Base-by-base conservation (phyloP, 805 yeast species). In the Pichia nakasei region DNA sequence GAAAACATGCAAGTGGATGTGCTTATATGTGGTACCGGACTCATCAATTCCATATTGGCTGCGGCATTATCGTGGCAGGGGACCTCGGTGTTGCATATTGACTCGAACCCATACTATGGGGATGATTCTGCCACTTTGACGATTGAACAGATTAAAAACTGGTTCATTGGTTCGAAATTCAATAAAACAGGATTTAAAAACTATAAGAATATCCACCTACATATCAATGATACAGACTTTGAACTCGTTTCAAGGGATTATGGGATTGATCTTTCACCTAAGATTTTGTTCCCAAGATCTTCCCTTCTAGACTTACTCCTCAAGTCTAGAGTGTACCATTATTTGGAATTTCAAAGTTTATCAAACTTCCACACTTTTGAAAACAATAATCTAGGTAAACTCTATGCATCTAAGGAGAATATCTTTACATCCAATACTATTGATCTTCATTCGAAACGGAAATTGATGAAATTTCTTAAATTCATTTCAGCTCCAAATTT, bases 1-100 rank as follows among this genome's bases (percentile, higher is more conserved):
- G 85, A 81, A 24, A 67, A 80, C 48, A 29, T 44, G 4, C 33
- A 41, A 9, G 85, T 87, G 53, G 98, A 93, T 58, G 95, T 93
- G 13, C 70, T 93, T 26, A 84, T 93, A 44, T 78, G 84, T 50
- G 98, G 98, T 32, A 91, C 98, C 0, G 97, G 97, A 4, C 69
- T 93, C 35, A 82, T 80, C 2, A 96, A 93, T 61, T 78, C 87
- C 52, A 80, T 93, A 12, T 64, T 88, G 39, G 96, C 97, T 0
- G 95, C 97, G 12, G 91, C 97, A 0, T 70, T 93, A 38, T 83
- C 97, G 12, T 93, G 98, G 97, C 96, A 87, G 55, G 98, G 98
- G n/a, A 79, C 93, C n/a, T 79, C 75, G 51, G 97, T 93, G 9
- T 67, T 93, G 37, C 98, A 93, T 58, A 78, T 93, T 26, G 98